phyloP scores from a whole-genome alignment of 495 filamentous ascomycete genomes.

The Cryomyces antarcticus region DNA sequence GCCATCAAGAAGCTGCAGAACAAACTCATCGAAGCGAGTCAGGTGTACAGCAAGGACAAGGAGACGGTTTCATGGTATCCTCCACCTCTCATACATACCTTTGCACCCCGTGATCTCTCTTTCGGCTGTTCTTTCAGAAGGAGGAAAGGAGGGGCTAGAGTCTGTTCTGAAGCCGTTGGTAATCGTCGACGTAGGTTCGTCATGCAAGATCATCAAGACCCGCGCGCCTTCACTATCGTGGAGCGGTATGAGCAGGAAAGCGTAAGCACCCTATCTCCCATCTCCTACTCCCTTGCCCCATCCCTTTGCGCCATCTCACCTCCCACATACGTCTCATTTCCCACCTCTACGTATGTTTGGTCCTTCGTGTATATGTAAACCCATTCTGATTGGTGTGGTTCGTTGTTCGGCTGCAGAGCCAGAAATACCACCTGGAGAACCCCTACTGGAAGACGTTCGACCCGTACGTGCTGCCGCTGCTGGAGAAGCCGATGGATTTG shows the following conservation, averaged over 20 bases:
- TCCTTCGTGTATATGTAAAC: too few relatives aligned
- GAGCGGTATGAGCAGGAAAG: constrained; percentile 42
- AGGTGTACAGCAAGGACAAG: constrained; percentile 43
- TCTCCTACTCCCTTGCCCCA: constrained; percentile 4
- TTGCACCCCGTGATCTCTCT: background rate
- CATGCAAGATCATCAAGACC: constrained; percentile 43
- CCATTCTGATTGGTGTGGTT: background rate
- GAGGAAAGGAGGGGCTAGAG: too few relatives aligned
- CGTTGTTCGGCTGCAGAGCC: constrained; percentile 16
- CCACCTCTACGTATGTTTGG: too few relatives aligned
- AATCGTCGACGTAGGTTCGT: constrained; percentile 4
- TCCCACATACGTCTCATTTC: background rate
- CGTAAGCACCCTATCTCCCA: constrained; percentile 11
- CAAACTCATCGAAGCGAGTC: constrained; percentile 45
- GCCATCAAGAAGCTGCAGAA: constrained; percentile 40
- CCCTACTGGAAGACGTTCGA: constrained; percentile 56
- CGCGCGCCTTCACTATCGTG: constrained; percentile 46
- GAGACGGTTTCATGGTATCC: constrained; percentile 43
- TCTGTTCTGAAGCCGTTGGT: too few relatives aligned
- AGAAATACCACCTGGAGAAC: constrained; percentile 44
- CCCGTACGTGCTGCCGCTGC: constrained; percentile 39
- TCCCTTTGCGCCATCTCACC: constrained; percentile 3
- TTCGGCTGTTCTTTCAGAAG: background rate
- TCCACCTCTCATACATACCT: constrained; percentile 11
- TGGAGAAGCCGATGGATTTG: constrained; percentile 45